phyloP scores from a whole-genome alignment of 164 flowering plant species.

The Chimonanthus salicifolius region DNA sequence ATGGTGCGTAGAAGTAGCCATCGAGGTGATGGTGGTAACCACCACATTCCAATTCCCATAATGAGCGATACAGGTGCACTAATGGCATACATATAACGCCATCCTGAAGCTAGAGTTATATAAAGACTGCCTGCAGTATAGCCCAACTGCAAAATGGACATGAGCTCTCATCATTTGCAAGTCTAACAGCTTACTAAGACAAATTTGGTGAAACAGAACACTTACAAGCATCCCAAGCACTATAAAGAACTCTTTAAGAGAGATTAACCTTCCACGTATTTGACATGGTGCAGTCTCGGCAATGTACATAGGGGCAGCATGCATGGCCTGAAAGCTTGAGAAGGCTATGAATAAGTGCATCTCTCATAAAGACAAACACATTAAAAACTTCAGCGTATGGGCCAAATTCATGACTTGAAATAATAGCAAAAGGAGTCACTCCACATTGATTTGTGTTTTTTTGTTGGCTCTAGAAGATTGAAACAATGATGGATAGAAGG shows the following conservation, averaged over 20 bases:
- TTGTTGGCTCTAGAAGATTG: too few species aligned
- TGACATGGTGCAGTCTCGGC: slow-evolving; percentile 92
- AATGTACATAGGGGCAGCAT: slow-evolving; percentile 99
- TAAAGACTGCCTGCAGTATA: slow-evolving; percentile 76
- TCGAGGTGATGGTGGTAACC: slow-evolving; percentile 91
- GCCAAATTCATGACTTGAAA: too few species aligned
- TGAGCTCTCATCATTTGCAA: slow-evolving; percentile 1
- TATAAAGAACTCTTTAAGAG: slow-evolving; percentile 89
- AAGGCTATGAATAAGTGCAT: background rate
- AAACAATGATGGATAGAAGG: too few species aligned
- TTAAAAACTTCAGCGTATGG: background rate
- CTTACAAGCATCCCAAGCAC: slow-evolving; percentile 99
- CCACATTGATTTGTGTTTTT: too few species aligned
- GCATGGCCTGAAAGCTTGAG: slow-evolving; percentile 66
- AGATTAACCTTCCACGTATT: slow-evolving; percentile 86
- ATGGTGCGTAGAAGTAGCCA: slow-evolving; percentile 86
- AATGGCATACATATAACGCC: slow-evolving; percentile 93
- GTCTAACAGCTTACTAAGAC: background rate
- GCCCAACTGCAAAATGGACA: slow-evolving; percentile 52
- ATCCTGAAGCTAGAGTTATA: slow-evolving; percentile 59
- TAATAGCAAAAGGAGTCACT: too few species aligned
- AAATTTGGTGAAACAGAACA: slow-evolving; percentile 17
- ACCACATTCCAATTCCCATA: slow-evolving; percentile 95
- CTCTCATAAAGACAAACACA: background rate
- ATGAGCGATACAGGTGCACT: slow-evolving; percentile 64